phyloP scores from a whole-genome alignment of 2,329 filamentous ascomycete species.

The Nigrospora osmanthi region DNA sequence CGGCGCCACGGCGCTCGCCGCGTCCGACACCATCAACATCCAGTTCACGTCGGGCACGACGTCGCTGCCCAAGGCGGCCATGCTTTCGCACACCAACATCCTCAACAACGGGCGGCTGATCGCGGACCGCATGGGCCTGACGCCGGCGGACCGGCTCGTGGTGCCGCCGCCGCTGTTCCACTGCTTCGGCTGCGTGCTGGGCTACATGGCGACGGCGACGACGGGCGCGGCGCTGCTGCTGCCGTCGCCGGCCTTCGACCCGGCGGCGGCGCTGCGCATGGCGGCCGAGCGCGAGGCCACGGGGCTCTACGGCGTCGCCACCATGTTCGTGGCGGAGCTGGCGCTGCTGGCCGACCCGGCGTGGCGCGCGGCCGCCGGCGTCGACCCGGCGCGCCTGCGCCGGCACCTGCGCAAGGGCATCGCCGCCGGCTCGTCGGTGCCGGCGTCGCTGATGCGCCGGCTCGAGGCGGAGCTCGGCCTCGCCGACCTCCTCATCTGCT shows the following conservation, averaged over 20 bases:
- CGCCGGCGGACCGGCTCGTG: constrained; percentile 65
- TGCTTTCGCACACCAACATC: constrained; percentile 76
- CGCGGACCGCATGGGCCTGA: constrained; percentile 76
- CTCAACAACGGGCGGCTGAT: constrained; percentile 89
- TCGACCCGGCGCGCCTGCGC: constrained; percentile 18
- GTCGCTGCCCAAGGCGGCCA: constrained; percentile 82
- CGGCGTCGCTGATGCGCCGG: constrained; percentile 69
- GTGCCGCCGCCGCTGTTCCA: constrained; percentile 82
- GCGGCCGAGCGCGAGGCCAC: constrained; percentile 45
- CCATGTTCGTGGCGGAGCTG: constrained; percentile 87
- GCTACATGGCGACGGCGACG: constrained; percentile 93
- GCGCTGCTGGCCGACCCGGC: constrained; percentile 56
- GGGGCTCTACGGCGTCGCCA: constrained; percentile 79
- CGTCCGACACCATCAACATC: constrained; percentile 74
- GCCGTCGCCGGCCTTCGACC: constrained; percentile 80
- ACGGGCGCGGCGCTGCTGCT: constrained; percentile 74
- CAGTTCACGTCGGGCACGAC: constrained; percentile 98
- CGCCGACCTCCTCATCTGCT: constrained; percentile 82
- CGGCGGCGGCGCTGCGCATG: constrained; percentile 58
- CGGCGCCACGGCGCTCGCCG: no score
- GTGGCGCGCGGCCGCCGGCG: constrained; percentile 16
- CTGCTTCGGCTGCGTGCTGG: constrained; percentile 86
- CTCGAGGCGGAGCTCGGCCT: constrained; percentile 70
- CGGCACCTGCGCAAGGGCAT: constrained; percentile 73
- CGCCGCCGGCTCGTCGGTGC: constrained; percentile 79